phyloP scores from a whole-genome alignment of 352 stramenopile genomes.

The Hyaloperonospora arabidopsidis region DNA sequence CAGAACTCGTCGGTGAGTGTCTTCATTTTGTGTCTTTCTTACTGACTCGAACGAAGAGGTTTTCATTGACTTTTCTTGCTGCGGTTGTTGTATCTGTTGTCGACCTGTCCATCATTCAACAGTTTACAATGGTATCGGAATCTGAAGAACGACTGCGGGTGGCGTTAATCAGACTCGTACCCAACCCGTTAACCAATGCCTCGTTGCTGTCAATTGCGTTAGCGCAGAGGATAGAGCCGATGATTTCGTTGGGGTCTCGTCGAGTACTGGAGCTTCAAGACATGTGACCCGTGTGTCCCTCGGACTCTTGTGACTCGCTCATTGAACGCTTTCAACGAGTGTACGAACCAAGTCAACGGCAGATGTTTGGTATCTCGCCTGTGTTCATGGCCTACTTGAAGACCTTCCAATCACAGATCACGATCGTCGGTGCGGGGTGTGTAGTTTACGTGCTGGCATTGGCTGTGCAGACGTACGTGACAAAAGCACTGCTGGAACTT shows the following conservation, averaged over 20 bases:
- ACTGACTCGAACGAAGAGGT: too few relatives aligned
- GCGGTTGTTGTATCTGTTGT: too few relatives aligned
- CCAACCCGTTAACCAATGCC: constrained; percentile 27
- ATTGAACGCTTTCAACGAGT: constrained; percentile 16
- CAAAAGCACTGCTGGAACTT: constrained; percentile 24
- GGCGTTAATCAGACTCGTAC: too few relatives aligned
- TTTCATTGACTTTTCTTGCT: too few relatives aligned
- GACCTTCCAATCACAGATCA: constrained; percentile 18
- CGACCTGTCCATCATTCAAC: too few relatives aligned
- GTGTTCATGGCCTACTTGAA: constrained; percentile 12
- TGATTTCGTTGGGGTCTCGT: constrained; percentile 25
- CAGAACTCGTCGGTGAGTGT: too few relatives aligned
- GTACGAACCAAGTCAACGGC: constrained; percentile 12
- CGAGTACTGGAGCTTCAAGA: constrained; percentile 26
- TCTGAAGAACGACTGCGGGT: too few relatives aligned
- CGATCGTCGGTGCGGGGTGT: constrained; percentile 9
- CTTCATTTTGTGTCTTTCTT: too few relatives aligned
- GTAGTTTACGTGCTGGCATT: constrained; percentile 26
- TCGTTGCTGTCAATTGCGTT: constrained; percentile 25
- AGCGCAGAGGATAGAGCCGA: constrained; percentile 30
- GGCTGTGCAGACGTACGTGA: constrained; percentile 24
- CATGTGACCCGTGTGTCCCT: constrained; percentile 23
- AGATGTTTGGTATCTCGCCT: constrained; percentile 14
- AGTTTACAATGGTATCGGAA: too few relatives aligned
- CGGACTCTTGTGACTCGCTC: constrained; percentile 21